Evolutionary conservation across 768 basidiomycete genomes (phyloP).

Genomic region (Boletus subcaerulescens): DNA sequence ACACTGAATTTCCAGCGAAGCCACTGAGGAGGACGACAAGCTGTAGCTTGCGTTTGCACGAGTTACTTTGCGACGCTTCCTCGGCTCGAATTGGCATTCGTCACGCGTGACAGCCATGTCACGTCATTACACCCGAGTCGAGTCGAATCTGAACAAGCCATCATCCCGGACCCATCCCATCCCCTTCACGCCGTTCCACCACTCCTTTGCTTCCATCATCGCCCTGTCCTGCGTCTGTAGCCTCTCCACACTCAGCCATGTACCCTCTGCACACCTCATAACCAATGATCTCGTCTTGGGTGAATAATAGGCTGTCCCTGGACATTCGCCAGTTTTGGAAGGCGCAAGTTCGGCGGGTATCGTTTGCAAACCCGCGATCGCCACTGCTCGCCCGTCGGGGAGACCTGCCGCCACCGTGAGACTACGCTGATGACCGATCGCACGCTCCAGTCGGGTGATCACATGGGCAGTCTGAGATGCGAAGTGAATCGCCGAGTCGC

Average conservation of each 20-base stretch:
- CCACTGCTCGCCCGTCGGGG: conserved; percentile 26
- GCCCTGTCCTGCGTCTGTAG: conserved; percentile 63
- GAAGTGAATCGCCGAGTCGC: conserved; percentile 18
- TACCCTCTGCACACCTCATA: conserved; percentile 53
- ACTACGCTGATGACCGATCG: conserved; percentile 29
- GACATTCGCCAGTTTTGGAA: conserved; percentile 16
- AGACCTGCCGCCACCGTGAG: conserved; percentile 21
- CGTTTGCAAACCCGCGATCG: conserved; percentile 19
- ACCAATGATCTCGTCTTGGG: conserved; percentile 39
- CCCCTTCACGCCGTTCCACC: conserved; percentile 72
- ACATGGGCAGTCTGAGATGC: conserved; percentile 17
- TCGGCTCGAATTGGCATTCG: conserved; percentile 10
- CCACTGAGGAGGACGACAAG: neutral
- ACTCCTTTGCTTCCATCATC: conserved; percentile 56
- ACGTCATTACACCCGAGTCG: neutral
- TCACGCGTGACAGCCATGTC: conserved; percentile 20
- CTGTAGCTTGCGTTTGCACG: neutral
- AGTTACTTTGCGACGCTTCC: neutral
- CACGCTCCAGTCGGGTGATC: conserved; percentile 24
- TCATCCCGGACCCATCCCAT: conserved; percentile 26
- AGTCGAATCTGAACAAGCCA: conserved; percentile 12
- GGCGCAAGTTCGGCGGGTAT: conserved; percentile 2
- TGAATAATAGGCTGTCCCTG: conserved; percentile 47
- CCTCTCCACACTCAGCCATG: conserved; percentile 49
- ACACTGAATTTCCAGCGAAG: conserved; percentile 6